These are phyloP conservation scores for Berberis vulgaris DNA, from an alignment of 164 flowering plant species.

Conservation along the genomic window DNA sequence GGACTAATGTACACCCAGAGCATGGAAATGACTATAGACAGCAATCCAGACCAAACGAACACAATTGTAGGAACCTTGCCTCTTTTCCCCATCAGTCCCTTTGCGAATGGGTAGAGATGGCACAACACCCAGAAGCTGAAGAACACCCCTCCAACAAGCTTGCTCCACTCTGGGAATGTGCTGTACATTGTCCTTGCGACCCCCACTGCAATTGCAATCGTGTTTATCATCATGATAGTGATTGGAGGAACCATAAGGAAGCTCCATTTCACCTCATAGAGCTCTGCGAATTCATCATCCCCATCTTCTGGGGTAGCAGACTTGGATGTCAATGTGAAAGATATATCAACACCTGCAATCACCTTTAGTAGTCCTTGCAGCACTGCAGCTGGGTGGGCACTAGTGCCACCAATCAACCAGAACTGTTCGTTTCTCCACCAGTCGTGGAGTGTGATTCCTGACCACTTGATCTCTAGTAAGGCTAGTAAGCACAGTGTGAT, in stretches of 20 bases:
- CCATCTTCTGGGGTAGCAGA: slow-evolving; percentile 63
- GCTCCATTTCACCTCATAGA: slow-evolving; percentile 72
- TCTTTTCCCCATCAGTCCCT: slow-evolving; percentile 86
- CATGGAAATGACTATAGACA: slow-evolving; percentile 67
- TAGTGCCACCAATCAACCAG: slow-evolving; percentile 91
- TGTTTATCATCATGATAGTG: slow-evolving; percentile 73
- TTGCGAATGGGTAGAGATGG: slow-evolving; percentile 86
- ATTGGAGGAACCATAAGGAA: slow-evolving; percentile 77
- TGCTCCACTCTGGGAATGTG: slow-evolving; percentile 81
- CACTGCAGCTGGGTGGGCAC: slow-evolving; percentile 93
- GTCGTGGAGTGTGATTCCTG: slow-evolving; percentile 77
- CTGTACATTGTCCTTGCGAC: slow-evolving; percentile 76
- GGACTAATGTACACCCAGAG: slow-evolving; percentile 74
- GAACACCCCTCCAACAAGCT: slow-evolving; percentile 84
- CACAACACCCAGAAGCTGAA: slow-evolving; percentile 91
- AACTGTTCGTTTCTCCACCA: slow-evolving; percentile 99
- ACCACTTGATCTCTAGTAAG: slow-evolving; percentile 79
- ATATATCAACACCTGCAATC: slow-evolving; percentile 81
- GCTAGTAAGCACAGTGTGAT: slow-evolving; percentile 68
- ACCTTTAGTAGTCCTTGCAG: slow-evolving; percentile 80
- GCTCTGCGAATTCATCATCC: slow-evolving; percentile 82
- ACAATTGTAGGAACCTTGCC: slow-evolving; percentile 86
- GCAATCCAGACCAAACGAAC: slow-evolving; percentile 80
- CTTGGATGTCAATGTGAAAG: slow-evolving; percentile 85
- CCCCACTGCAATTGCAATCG: slow-evolving; percentile 70